Conservation (phyloP, 768 basidiomycete genomes). For the Pleurotus sapidus region DNA sequence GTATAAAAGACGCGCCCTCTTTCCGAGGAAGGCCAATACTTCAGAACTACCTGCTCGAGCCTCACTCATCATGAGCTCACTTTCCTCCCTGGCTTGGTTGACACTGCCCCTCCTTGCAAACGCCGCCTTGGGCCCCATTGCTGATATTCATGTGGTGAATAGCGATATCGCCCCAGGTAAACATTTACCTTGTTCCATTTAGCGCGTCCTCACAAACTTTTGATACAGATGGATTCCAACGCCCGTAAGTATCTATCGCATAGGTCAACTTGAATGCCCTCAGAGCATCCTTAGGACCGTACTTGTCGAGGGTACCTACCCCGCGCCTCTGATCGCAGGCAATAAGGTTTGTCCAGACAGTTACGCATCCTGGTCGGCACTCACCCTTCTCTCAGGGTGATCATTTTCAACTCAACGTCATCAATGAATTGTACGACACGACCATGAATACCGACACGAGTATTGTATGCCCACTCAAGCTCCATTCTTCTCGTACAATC, state of each 20-base stretch:
- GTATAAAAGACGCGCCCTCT: too few relatives aligned
- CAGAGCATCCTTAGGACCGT: not conserved
- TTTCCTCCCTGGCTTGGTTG: not conserved
- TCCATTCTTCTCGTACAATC: not conserved
- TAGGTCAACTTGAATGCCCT: not conserved
- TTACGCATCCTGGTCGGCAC: not conserved
- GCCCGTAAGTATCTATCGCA: not conserved
- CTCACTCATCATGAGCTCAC: not conserved
- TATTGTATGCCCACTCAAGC: not conserved
- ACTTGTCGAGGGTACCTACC: slow-evolving; percentile 3
- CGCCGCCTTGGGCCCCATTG: slow-evolving; percentile 3
- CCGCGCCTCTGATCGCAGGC: slow-evolving; percentile 4
- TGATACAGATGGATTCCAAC: not conserved
- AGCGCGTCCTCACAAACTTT: not conserved
- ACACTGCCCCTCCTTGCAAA: not conserved
- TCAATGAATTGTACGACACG: not conserved
- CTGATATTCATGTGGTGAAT: slow-evolving; percentile 4
- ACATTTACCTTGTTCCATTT: not conserved
- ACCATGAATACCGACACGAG: not conserved
- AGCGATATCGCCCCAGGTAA: slow-evolving; percentile 1
- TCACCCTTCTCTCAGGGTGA: not conserved
- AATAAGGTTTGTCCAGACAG: not conserved
- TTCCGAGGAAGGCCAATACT: too few relatives aligned
- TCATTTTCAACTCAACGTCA: slow-evolving; percentile 5
- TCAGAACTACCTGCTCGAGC: not conserved